These are phyloP conservation scores for Penicillium subrubescens DNA, from an alignment of 495 filamentous ascomycete genomes.

Conservation along the genomic window DNA sequence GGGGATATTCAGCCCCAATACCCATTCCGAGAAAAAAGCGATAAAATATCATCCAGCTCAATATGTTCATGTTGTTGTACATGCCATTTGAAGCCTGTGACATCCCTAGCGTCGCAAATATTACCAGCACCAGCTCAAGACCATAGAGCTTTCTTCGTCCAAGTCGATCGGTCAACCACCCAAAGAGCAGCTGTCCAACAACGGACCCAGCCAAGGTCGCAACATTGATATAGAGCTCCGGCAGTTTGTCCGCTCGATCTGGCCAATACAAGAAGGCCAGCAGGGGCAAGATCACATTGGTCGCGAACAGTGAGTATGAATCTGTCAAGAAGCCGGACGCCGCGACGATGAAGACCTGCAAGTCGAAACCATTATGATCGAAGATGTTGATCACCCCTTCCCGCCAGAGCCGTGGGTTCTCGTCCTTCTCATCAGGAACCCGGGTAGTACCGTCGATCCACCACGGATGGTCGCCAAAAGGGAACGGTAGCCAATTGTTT, in stretches of 20 bases:
- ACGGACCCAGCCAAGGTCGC: slow-evolving; percentile 53
- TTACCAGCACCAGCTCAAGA: slow-evolving; percentile 55
- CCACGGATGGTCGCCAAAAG: slow-evolving; percentile 10
- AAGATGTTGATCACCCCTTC: slow-evolving; percentile 16
- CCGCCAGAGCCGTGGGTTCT: slow-evolving; percentile 5
- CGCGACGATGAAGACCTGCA: slow-evolving; percentile 50
- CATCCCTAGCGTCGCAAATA: slow-evolving; percentile 46
- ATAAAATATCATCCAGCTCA: slow-evolving; percentile 53
- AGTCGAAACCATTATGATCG: slow-evolving; percentile 26
- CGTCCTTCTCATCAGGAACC: slow-evolving; percentile 6
- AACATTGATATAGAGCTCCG: slow-evolving; percentile 46
- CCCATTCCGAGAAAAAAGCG: slow-evolving; percentile 43
- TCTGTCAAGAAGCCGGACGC: slow-evolving; percentile 63
- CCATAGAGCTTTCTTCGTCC: slow-evolving; percentile 60
- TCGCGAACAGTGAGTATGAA: slow-evolving; percentile 59
- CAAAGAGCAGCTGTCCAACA: slow-evolving; percentile 59
- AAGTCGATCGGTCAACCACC: slow-evolving; percentile 53
- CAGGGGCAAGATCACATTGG: slow-evolving; percentile 56
- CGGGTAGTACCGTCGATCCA: slow-evolving; percentile 12
- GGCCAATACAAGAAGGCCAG: slow-evolving; percentile 57
- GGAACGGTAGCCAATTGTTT: slow-evolving; percentile 4
- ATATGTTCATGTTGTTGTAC: slow-evolving; percentile 47
- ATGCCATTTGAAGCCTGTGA: slow-evolving; percentile 29
- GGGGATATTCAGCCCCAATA: slow-evolving; percentile 50
- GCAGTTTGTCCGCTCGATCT: slow-evolving; percentile 15